Conservation (phyloP, 2,329 filamentous ascomycete species). For the Coniella lustricola region DNA sequence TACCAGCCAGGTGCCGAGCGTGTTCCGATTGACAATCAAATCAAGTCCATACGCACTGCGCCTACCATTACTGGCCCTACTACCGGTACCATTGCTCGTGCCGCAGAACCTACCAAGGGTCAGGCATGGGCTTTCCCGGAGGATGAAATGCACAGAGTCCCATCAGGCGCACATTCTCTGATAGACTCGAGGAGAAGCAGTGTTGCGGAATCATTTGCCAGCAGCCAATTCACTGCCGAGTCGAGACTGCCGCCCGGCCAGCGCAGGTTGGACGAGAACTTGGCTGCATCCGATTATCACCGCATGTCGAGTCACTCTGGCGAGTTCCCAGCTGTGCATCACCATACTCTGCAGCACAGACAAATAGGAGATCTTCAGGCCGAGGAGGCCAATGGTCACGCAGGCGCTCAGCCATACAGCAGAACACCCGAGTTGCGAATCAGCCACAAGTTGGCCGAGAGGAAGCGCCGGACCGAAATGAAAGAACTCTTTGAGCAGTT, state of each 20-base stretch:
- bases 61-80: constrained; percentile 70
- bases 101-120: constrained; percentile 73
- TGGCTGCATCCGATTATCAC: constrained; percentile 38
- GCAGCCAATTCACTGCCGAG: constrained; percentile 71
- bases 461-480: constrained; percentile 81
- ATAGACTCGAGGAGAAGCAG: constrained; percentile 67
- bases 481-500: constrained; percentile 80
- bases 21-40: constrained; percentile 41
- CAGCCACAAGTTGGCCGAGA: constrained; percentile 78
- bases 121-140: constrained; percentile 81
- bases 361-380: constrained; percentile 60
- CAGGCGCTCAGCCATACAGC: constrained; percentile 67
- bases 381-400: constrained; percentile 46
- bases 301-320: constrained; percentile 42
- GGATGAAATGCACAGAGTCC: constrained; percentile 52
- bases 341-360: constrained; percentile 70
- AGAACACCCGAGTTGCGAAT: constrained; percentile 74
- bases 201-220: constrained; percentile 69
- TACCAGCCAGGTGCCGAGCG: constrained; percentile 55
- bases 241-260: constrained; percentile 67
- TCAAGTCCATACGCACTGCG: constrained; percentile 55
- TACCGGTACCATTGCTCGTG: constrained; percentile 58
- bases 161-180: constrained; percentile 41
- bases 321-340: constrained; percentile 57
- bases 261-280: constrained; percentile 58